These are phyloP conservation scores for Coleophoma crateriformis DNA, from an alignment of 2,329 filamentous ascomycete species.

Conservation along the genomic window DNA sequence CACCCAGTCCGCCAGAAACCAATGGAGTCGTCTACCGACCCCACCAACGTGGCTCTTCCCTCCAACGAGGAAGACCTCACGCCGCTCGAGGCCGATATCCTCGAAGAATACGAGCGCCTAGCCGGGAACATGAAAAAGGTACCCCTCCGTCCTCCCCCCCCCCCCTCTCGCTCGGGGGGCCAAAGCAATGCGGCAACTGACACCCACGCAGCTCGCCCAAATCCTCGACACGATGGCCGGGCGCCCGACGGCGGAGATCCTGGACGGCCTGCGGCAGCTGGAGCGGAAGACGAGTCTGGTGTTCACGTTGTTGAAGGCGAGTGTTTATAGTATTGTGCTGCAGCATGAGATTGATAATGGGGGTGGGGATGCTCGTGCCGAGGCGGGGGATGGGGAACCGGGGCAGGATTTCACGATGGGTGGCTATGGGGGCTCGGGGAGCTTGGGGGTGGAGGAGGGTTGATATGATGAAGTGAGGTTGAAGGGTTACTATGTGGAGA, in stretches of 20 bases:
- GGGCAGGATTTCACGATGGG: conserved; percentile 21
- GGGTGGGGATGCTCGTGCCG: no score
- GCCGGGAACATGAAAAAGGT: conserved; percentile 90
- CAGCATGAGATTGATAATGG: conserved; percentile 91
- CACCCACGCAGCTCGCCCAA: conserved; percentile 41
- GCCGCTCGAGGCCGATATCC: conserved; percentile 84
- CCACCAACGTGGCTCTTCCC: conserved; percentile 5
- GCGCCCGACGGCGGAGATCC: conserved; percentile 72
- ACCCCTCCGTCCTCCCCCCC: conserved; percentile 9
- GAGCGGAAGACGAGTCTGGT: conserved; percentile 94
- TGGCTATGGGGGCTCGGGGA: conserved; percentile 1
- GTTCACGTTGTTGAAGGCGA: conserved; percentile 94
- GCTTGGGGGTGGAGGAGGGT: not conserved
- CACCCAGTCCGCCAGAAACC: no score
- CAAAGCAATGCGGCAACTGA: not conserved
- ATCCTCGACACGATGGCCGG: conserved; percentile 59
- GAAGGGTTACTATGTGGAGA: not conserved
- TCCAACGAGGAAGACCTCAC: conserved; percentile 50
- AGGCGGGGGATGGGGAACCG: conserved; percentile 27
- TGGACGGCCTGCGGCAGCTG: conserved; percentile 79
- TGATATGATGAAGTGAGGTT: not conserved
- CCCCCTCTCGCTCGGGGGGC: not conserved
- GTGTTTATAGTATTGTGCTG: conserved; percentile 96
- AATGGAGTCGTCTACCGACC: conserved; percentile 13
- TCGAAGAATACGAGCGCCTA: conserved; percentile 87